These are phyloP conservation scores for Diospyros lotus DNA, from an alignment of 148 eudicot species.

Conservation along the genomic window DNA sequence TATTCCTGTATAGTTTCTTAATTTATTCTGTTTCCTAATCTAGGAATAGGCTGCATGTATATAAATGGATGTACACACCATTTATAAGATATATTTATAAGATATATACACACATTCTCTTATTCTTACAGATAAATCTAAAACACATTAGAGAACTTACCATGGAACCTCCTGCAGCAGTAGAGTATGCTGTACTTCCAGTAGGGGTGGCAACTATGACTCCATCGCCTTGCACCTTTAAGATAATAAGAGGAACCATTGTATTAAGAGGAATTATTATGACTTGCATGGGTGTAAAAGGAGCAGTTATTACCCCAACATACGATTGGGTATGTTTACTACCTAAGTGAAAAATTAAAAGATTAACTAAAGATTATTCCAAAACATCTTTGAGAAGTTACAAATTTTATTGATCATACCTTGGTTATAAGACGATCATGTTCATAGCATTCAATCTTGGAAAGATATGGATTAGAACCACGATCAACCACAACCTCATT, in stretches of 20 bases:
- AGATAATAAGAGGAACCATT: not conserved
- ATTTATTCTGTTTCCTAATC: too few species aligned
- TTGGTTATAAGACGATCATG: constrained; percentile 94
- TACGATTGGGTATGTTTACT: not conserved
- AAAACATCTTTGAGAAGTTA: not conserved
- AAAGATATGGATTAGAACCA: constrained; percentile 95
- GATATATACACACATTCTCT: too few species aligned
- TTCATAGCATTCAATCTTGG: constrained; percentile 95
- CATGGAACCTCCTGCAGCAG: constrained; percentile 99
- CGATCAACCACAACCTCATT: constrained; percentile 98
- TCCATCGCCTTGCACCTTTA: constrained; percentile 98
- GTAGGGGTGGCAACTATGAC: constrained; percentile 98
- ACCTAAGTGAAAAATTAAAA: too few species aligned
- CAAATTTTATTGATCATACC: constrained; percentile 32
- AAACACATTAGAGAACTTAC: constrained; percentile 35
- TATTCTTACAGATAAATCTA: not conserved
- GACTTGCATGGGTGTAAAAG: not conserved
- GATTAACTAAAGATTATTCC: not conserved
- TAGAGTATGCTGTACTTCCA: constrained; percentile 98
- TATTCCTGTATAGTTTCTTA: too few species aligned
- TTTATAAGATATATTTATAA: too few species aligned
- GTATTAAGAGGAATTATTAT: not conserved
- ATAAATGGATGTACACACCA: too few species aligned
- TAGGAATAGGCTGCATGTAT: too few species aligned
- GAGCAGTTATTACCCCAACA: not conserved